Evolutionary conservation across 2,329 filamentous ascomycete species (phyloP), one percentile per base, ranked within the genome.

Genomic region (Hypoxylon sp.): DNA sequence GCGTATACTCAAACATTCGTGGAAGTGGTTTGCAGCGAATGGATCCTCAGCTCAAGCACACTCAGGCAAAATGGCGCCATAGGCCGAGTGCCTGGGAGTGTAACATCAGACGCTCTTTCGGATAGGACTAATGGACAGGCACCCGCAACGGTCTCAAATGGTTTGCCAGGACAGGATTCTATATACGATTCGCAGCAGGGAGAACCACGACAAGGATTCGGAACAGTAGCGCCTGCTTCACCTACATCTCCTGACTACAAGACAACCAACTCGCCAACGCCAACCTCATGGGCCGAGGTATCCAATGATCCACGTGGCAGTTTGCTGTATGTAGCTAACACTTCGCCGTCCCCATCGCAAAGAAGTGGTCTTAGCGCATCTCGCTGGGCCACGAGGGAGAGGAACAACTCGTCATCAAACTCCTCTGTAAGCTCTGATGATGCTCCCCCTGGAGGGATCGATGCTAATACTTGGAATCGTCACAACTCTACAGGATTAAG

Each of bases 231-330:
- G 44, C 22, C 53, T 11, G 14, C 46, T 10, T 8, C 56, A 37
- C 24, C 14, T 44, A 6, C 5, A n/a, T 35, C 29, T 14, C 13
- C 31, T 22, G 47, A 4, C 5, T 50, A 63, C 58, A 14, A 22
- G 19, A 58, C 37, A n/a, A 48, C n/a, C 5, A 54, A 24, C 33
- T 63, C 58, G 14, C 13, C 33, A 10, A 22, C 17, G n/a, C 24
- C 53, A 19, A 52, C 26, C 3, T 10, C 42, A 9, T 42, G 8
- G 33, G 33, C 44, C 14, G n/a, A 14, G 29, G 11, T 22, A 22
- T 22, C 48, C 11, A 14, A 46, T 26, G 57, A 60, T 31, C 68
- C 67, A 54, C 63, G 63, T 39, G 44, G 22, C 19, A 24, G 26
- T 24, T 31, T 14, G 5, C 14, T 26, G 11, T 13, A 14, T 37